Percentiles rank a stretch among this genome's conserved stretches.
phyloP scores from a whole-genome alignment of 805 yeast genomes.

The Barnettozyma sucrosica region DNA sequence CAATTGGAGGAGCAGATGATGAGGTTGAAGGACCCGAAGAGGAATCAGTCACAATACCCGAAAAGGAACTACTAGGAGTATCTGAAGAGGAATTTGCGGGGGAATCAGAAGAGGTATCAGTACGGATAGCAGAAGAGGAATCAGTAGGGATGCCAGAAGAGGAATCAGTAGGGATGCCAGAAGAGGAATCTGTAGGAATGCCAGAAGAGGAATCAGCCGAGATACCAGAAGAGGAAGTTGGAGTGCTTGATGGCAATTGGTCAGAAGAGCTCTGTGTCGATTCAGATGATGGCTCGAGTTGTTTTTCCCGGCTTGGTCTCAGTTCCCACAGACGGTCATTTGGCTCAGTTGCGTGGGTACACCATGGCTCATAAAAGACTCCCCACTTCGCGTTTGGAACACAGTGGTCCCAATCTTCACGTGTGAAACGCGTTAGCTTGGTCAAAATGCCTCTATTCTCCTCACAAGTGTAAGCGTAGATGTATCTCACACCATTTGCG shows the following conservation, averaged over 20 bases:
- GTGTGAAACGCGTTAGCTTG: neutral
- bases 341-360: conserved; percentile 1
- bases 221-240: neutral
- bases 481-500: conserved; percentile 4
- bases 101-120: neutral
- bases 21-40: neutral
- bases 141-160: too few relatives aligned
- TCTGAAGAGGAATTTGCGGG: neutral
- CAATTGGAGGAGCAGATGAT: conserved; percentile 2
- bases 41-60: too few relatives aligned
- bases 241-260: too few relatives aligned
- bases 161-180: too few relatives aligned
- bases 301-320: neutral
- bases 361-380: conserved; percentile 4
- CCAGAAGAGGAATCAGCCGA: neutral
- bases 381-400: neutral
- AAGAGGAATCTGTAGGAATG: too few relatives aligned
- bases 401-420: conserved; percentile 8
- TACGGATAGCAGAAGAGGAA: neutral
- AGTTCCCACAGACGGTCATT: conserved; percentile 1
- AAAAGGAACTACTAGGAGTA: neutral
- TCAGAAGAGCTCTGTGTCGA: too few relatives aligned
- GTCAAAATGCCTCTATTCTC: neutral
- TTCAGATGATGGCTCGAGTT: neutral
- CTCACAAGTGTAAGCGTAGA: conserved; percentile 9